Evolutionary conservation across 1,139 yeast genomes (phyloP), one percentile per base, ranked within the genome.

Genomic region (Petasospora rhodanensis): DNA sequence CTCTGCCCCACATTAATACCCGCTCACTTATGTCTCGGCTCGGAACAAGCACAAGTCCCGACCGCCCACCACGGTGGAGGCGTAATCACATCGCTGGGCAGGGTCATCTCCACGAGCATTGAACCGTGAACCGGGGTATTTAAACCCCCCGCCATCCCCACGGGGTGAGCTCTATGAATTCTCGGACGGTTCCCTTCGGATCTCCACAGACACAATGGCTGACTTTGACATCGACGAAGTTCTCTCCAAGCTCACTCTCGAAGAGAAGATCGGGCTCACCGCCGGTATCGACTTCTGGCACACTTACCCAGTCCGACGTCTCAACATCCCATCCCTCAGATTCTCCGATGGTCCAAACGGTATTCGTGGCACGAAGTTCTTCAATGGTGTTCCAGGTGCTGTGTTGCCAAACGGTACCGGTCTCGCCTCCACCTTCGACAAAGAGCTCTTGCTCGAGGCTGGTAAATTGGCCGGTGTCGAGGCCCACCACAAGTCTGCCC

Each of bases 251-350:
- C 57, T 75, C 40, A 68, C 75, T 9, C 42, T 61, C 12, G 58
- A 60, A 22, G 78, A 75, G 49, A 75, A 75, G 50, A 55, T 68
- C 49, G 52, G 64, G 11, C 60, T 75, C 28, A 51, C 71, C 28
- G 64, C 76, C 7, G 77, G 76, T 24, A 56, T 57, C 37, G 76
- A 73, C 51, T 62, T 62, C 51, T 76, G 81, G 81, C 77, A 73
- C 47, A 75, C 82, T 0, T 59, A 56, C 18, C 61, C 71, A 6
- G 54, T 76, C 21, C 68, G 65, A 31, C 56, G 79, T 36, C 56
- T 71, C 32, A 56, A 58, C 19, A 58, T 75, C 26, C 67, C 68
- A 12, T 46, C 64, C 0, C 36, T 64, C 14, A 52, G 64, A 40
- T 42, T 59, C 28, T 56, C 66, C 7, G 78, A 73, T 49, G 78